Conservation (phyloP, 495 filamentous ascomycete species). For the Penicillium arizonense region DNA sequence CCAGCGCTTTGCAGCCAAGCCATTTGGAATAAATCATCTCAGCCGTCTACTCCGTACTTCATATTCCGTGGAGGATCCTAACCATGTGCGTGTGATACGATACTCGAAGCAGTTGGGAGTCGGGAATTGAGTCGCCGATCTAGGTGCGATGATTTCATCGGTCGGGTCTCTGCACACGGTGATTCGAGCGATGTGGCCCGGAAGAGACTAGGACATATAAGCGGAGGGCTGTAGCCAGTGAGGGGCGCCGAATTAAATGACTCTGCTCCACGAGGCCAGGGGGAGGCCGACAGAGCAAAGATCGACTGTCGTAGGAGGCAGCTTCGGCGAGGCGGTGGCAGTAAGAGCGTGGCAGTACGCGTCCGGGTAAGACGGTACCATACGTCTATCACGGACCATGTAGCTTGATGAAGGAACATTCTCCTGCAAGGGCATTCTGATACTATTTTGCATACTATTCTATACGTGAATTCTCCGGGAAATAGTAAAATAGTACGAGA, state of each 20-base stretch:
- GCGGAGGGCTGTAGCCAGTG: conserved; percentile 17
- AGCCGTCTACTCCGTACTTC: too few species aligned
- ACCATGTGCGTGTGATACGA: background rate
- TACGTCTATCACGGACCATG: conserved; percentile 9
- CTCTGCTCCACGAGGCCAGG: conserved; percentile 25
- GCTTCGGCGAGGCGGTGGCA: conserved; percentile 22
- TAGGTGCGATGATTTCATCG: conserved; percentile 23
- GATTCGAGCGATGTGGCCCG: conserved; percentile 18
- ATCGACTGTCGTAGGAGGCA: conserved; percentile 23
- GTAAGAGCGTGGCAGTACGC: background rate
- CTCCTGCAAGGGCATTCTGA: conserved; percentile 20
- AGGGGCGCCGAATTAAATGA: conserved; percentile 25
- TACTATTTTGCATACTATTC: conserved; percentile 6
- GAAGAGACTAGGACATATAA: conserved; percentile 14
- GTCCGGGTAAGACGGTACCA: background rate
- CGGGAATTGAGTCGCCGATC: conserved; percentile 5
- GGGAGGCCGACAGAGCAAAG: conserved; percentile 5
- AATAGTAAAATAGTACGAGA: background rate
- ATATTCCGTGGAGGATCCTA: too few species aligned
- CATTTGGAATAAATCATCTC: too few species aligned
- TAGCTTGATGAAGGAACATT: conserved; percentile 18
- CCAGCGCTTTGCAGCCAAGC: too few species aligned
- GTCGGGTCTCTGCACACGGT: conserved; percentile 10
- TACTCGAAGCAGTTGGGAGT: background rate
- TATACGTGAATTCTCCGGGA: conserved; percentile 4